phyloP scores from a whole-genome alignment of 768 basidiomycete genomes.

The Leccinum obscurum region DNA sequence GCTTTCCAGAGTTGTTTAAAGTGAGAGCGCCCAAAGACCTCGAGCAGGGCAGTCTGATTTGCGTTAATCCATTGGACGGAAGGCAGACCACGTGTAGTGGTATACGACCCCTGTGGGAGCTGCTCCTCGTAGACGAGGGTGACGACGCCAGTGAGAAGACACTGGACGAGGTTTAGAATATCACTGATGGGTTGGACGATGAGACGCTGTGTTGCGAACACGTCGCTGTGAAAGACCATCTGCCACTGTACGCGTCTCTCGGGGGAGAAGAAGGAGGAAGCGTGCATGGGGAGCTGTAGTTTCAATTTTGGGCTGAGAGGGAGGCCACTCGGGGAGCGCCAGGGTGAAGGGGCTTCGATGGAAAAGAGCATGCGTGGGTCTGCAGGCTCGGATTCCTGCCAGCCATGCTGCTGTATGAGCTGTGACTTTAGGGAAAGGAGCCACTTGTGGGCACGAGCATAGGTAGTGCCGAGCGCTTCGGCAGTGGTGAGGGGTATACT shows the following conservation, averaged over 20 bases:
- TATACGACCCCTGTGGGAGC: slow-evolving; percentile 66
- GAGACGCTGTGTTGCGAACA: slow-evolving; percentile 69
- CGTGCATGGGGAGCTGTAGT: slow-evolving; percentile 73
- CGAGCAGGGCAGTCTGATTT: slow-evolving; percentile 64
- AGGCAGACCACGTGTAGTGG: slow-evolving; percentile 76
- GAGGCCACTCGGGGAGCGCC: slow-evolving; percentile 73
- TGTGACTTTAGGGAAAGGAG: slow-evolving; percentile 59
- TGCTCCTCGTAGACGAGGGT: slow-evolving; percentile 75
- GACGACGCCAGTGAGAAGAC: slow-evolving; percentile 70
- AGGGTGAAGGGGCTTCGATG: slow-evolving; percentile 75
- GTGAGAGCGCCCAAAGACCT: slow-evolving; percentile 73
- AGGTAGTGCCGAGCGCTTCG: slow-evolving; percentile 77
- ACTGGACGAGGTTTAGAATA: slow-evolving; percentile 67
- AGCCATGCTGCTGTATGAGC: slow-evolving; percentile 69
- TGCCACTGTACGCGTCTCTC: slow-evolving; percentile 86
- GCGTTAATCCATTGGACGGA: slow-evolving; percentile 75
- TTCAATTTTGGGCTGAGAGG: slow-evolving; percentile 75
- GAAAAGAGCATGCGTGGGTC: slow-evolving; percentile 78
- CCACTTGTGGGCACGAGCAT: slow-evolving; percentile 81
- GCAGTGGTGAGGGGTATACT: slow-evolving; percentile 81
- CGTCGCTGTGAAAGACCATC: slow-evolving; percentile 84
- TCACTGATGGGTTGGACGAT: slow-evolving; percentile 69
- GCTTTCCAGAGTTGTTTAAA: slow-evolving; percentile 73
- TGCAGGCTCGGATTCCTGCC: slow-evolving; percentile 57
- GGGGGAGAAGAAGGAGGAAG: slow-evolving; percentile 83